Base-by-base conservation (phyloP, 2,329 filamentous ascomycete genomes). In the Huntiella abstrusa region DNA sequence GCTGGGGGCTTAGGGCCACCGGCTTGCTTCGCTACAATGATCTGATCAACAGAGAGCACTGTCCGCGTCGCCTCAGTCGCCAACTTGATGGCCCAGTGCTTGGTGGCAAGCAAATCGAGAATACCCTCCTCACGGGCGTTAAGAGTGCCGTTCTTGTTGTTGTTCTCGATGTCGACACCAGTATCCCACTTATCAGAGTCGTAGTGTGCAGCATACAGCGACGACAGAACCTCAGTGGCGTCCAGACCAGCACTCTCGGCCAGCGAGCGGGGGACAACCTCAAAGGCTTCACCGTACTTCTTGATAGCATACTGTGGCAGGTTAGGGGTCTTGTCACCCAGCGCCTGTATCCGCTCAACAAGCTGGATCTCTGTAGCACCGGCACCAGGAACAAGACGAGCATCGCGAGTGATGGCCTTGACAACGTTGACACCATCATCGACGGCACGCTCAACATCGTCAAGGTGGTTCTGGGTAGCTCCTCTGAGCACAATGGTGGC, bases 361-460 rank as follows among this genome's bases (percentile, higher is more conserved):
- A 98, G 75, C 66, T 95, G 84, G 61, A 92, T 80, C 64, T 98
- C 91, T 52, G 88, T 85, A 41, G 91, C 88, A 56, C 91, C 92
- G 28, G 91, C 91, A 53, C 91, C 91, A 34, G 91, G 86, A 0
- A 98, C 87, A 49, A 98, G 71, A 52, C 87, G 75, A 5, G 88
- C 69, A 60, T 98, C 92, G 60, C 83, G 83, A 51, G 91, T 96
- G 61, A 98, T 92, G 53, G 91, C 91, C 69, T 98, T 98, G 62
- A 98, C 83, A 45, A 93, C 92, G 59, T 96, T 98, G 61, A 98
- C 91, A 53, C 91, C 91, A 55, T 98, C 91, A 56, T 98, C 91
- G 48, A 98, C 87, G 43, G 91, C 91, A 53, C 91, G 80, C 71
- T 98, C 91, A 33, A 98, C 75, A 56, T 98, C 91, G 58, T 98